Conservation (phyloP, 495 filamentous ascomycete genomes). For the Xylaria telfairii region DNA sequence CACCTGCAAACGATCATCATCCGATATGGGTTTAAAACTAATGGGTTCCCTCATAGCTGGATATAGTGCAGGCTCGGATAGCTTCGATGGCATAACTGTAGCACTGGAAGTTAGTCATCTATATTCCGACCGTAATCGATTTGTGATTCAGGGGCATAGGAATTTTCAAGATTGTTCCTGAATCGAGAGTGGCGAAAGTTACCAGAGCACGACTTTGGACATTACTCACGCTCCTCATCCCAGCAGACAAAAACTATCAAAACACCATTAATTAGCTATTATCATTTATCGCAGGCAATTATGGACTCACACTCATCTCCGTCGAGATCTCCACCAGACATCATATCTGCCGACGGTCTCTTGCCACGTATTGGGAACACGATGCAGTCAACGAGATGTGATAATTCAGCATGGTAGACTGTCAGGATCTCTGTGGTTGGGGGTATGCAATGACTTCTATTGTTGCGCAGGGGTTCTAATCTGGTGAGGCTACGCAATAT, state of each 20-base stretch:
- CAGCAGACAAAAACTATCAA: slow-evolving; percentile 57
- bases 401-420: slow-evolving; percentile 45
- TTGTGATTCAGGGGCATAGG: not conserved
- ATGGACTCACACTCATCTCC: slow-evolving; percentile 54
- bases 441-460: no score
- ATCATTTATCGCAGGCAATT: not conserved
- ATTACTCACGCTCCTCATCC: slow-evolving; percentile 46
- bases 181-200: not conserved
- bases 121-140: not conserved
- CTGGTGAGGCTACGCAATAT: no score
- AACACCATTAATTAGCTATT: not conserved
- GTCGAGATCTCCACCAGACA: slow-evolving; percentile 62
- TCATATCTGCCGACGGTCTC: slow-evolving; percentile 57
- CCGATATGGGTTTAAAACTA: slow-evolving; percentile 50
- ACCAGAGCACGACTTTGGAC: not conserved
- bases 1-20: slow-evolving; percentile 48
- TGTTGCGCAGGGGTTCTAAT: no score
- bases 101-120: not conserved
- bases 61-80: slow-evolving; percentile 54
- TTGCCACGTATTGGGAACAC: slow-evolving; percentile 56
- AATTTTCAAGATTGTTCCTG: not conserved
- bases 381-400: slow-evolving; percentile 59
- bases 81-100: slow-evolving; percentile 46
- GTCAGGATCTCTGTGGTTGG: no score
- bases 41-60: slow-evolving; percentile 53